phyloP scores from a whole-genome alignment of 2,329 filamentous ascomycete genomes.

The Hymenoscyphus infarciens region DNA sequence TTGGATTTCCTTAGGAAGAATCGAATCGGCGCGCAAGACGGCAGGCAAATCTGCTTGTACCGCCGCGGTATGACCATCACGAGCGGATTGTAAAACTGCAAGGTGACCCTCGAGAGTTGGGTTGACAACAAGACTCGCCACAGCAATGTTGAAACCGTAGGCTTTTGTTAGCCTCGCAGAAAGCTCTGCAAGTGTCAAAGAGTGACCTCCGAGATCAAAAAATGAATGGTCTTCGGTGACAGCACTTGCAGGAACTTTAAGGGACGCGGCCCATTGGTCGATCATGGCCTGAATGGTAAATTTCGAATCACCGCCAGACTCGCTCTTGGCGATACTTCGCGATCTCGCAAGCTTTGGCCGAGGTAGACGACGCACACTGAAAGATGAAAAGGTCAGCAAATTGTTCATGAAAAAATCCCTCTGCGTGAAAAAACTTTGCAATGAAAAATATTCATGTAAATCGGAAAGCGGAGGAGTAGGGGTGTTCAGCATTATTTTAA shows the following conservation, averaged over 20 bases:
- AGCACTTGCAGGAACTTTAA: slow-evolving; percentile 59
- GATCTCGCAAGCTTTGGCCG: slow-evolving; percentile 54
- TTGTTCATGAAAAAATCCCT: neutral
- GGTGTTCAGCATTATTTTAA: too few relatives aligned
- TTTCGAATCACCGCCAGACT: slow-evolving; percentile 54
- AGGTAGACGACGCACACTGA: slow-evolving; percentile 60
- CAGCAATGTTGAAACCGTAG: slow-evolving; percentile 70
- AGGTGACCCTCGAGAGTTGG: slow-evolving; percentile 71
- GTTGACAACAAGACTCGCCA: slow-evolving; percentile 66
- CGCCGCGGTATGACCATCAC: slow-evolving; percentile 69
- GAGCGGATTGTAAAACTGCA: slow-evolving; percentile 64
- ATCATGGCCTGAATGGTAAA: slow-evolving; percentile 66
- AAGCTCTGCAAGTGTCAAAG: slow-evolving; percentile 71
- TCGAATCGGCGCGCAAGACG: slow-evolving; percentile 62
- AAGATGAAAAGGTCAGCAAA: neutral
- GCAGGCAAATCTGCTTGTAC: slow-evolving; percentile 73
- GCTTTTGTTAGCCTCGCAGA: slow-evolving; percentile 65
- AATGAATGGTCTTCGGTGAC: slow-evolving; percentile 72
- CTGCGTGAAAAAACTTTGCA: neutral
- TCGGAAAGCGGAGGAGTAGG: neutral
- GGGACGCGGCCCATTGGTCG: slow-evolving; percentile 66
- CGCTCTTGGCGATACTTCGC: slow-evolving; percentile 37
- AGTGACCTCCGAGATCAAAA: slow-evolving; percentile 79
- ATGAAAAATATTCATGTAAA: neutral
- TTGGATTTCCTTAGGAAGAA: slow-evolving; percentile 66